phyloP scores from a whole-genome alignment of 768 basidiomycete species.

The Solioccasus polychromus region DNA sequence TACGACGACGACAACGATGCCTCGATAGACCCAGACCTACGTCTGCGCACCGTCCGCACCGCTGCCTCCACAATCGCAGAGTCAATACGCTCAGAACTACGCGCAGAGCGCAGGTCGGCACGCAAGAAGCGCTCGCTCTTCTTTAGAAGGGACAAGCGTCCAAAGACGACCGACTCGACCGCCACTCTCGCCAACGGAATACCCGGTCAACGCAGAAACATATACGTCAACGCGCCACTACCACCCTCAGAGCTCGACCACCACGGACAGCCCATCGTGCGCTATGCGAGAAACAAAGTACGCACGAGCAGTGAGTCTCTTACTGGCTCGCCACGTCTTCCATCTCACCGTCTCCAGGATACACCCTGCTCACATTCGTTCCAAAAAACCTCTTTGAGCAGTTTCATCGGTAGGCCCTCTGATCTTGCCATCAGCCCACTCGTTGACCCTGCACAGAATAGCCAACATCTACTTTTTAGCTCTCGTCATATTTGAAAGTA shows the following conservation, averaged over 20 bases:
- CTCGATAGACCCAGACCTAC: slow-evolving; percentile 78
- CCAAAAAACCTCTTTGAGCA: slow-evolving; percentile 96
- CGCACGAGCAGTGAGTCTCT: slow-evolving; percentile 78
- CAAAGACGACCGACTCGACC: slow-evolving; percentile 31
- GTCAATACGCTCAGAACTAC: slow-evolving; percentile 75
- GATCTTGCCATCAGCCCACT: too few species aligned
- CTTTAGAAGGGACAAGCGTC: slow-evolving; percentile 59
- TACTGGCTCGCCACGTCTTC: neutral
- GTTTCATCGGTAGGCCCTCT: slow-evolving; percentile 67
- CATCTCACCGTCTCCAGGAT: slow-evolving; percentile 50
- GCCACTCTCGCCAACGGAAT: slow-evolving; percentile 32
- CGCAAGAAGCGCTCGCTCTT: slow-evolving; percentile 47
- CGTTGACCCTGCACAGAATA: slow-evolving; percentile 56
- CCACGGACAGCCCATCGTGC: slow-evolving; percentile 70
- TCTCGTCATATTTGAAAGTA: slow-evolving; percentile 78
- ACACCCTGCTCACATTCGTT: slow-evolving; percentile 85
- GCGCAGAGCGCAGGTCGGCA: slow-evolving; percentile 52
- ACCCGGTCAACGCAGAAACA: slow-evolving; percentile 59
- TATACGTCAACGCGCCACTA: slow-evolving; percentile 78
- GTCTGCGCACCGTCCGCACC: slow-evolving; percentile 88
- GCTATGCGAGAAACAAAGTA: slow-evolving; percentile 93
- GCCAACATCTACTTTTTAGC: slow-evolving; percentile 92
- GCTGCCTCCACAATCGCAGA: slow-evolving; percentile 90
- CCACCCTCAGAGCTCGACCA: slow-evolving; percentile 62
- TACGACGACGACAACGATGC: slow-evolving; percentile 64